Evolutionary conservation across 2,329 filamentous ascomycete genomes (phyloP).

Genomic region (Diaporthe longicolla): DNA sequence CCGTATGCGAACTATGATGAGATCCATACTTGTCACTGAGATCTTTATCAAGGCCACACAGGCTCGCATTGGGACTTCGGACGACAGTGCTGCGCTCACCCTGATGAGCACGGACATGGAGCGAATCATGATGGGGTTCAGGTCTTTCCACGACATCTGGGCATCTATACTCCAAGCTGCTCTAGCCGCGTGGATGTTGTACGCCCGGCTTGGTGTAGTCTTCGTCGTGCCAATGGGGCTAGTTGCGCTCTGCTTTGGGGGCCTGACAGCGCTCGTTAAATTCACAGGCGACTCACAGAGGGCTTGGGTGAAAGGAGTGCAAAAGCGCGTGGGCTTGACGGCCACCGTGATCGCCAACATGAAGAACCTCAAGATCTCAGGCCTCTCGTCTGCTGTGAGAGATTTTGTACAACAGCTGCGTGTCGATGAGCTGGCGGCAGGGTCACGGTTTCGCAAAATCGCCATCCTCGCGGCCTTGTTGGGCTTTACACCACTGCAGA

Average conservation of each 20-base stretch:
- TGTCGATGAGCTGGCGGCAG: conserved; percentile 46
- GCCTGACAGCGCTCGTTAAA: conserved; percentile 42
- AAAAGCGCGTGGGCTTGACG: conserved; percentile 49
- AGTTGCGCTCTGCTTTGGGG: conserved; percentile 46
- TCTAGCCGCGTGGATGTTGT: conserved; percentile 52
- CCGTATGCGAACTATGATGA: conserved; percentile 29
- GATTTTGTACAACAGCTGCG: conserved; percentile 47
- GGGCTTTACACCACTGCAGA: conserved; percentile 51
- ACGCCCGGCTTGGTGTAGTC: conserved; percentile 50
- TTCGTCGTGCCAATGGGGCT: conserved; percentile 52
- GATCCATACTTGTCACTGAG: conserved; percentile 45
- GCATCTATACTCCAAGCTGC: conserved; percentile 51
- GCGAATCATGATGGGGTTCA: conserved; percentile 50
- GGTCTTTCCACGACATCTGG: conserved; percentile 54
- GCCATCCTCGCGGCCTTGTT: conserved; percentile 49
- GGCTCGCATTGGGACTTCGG: conserved; percentile 40
- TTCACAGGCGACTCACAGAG: conserved; percentile 47
- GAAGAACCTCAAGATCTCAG: conserved; percentile 51
- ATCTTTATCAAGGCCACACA: conserved; percentile 44
- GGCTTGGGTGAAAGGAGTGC: conserved; percentile 51
- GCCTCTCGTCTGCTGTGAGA: conserved; percentile 49
- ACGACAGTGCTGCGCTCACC: conserved; percentile 53
- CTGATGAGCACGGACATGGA: conserved; percentile 58
- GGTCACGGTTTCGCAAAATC: conserved; percentile 46
- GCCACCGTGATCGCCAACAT: conserved; percentile 49